Evolutionary conservation across 257 asterid species (phyloP), one percentile per base, ranked within the genome.

Genomic region (Anisodus tanguticus): DNA sequence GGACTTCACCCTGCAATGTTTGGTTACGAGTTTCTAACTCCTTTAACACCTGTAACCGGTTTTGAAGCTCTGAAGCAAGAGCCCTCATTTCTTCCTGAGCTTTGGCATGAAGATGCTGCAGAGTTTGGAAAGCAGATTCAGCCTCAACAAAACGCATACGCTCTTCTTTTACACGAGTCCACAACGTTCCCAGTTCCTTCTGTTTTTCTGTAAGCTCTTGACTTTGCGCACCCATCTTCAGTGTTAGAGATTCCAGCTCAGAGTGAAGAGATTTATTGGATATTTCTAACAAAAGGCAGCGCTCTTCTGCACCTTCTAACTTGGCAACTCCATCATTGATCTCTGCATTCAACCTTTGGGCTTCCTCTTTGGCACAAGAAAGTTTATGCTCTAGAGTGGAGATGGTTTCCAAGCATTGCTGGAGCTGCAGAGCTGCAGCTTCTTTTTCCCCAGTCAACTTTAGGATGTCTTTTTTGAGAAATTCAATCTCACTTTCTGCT

Each of bases 121-220:
- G 85, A 47, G 99, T 93, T 82, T 95, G 97, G 83, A 97, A 97
- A 59, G 98, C 98, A 54, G 98, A 93, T 90, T 97, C 98, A 82
- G 98, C 98, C 88, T 95, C 98, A 64, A 95, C 94, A 84, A 95
- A 97, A 39, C 93, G 97, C 89, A 92, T 80, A 12, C 96, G 91
- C 85, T 97, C 99, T 88, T 97, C 99, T 64, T 95, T 98, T 77
- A 97, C 84, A 85, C 97, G 89, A 83, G 91, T 91, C 98, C 98
- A 93, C 62, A 97, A 94, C 64, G 89, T 88, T 66, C 95, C 98
- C 57, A 97, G 80, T 80, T 95, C 98, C 87, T 90, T 90, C 92
- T 95, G 95, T 92, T 93, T 97, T 87, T 93, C 99, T 3, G 94
- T 93, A 71, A 97, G 97, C 86, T 93, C 98, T 83, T 93, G 96